phyloP scores from a whole-genome alignment of 2,329 filamentous ascomycete genomes.

The Proliferodiscus dingleyae region DNA sequence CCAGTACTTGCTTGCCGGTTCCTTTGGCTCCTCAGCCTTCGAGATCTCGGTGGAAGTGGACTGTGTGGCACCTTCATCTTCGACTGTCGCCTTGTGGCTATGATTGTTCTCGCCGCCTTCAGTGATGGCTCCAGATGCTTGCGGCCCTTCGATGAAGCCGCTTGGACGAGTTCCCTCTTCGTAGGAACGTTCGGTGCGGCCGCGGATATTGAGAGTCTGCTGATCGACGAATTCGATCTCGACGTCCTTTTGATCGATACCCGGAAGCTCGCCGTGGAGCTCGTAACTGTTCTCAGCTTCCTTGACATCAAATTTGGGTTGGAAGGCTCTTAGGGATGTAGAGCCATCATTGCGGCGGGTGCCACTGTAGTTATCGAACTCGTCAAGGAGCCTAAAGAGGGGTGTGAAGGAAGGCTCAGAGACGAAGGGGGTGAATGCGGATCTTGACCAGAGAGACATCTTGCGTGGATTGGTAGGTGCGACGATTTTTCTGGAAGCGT shows the following conservation, averaged over 20 bases:
- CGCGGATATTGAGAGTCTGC: slow-evolving; percentile 67
- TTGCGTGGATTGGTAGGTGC: slow-evolving; percentile 33
- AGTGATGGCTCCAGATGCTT: slow-evolving; percentile 36
- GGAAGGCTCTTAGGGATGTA: slow-evolving; percentile 47
- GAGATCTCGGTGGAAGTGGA: background rate
- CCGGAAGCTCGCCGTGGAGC: slow-evolving; percentile 75
- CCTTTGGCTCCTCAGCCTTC: slow-evolving; percentile 26
- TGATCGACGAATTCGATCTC: slow-evolving; percentile 74
- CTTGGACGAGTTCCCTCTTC: slow-evolving; percentile 43
- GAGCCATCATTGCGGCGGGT: slow-evolving; percentile 6
- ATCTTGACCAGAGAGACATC: slow-evolving; percentile 58
- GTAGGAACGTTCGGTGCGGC: slow-evolving; percentile 60
- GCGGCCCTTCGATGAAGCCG: slow-evolving; percentile 42
- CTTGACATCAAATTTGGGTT: slow-evolving; percentile 73
- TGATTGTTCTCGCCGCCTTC: slow-evolving; percentile 40
- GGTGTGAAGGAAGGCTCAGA: slow-evolving; percentile 44
- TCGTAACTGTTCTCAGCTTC: slow-evolving; percentile 66
- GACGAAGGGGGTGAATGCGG: slow-evolving; percentile 37
- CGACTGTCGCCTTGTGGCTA: slow-evolving; percentile 56
- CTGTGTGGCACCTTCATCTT: slow-evolving; percentile 35
- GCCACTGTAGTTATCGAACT: slow-evolving; percentile 53
- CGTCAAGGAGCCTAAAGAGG: slow-evolving; percentile 60
- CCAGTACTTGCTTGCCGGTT: slow-evolving; percentile 59
- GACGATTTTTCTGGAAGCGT: slow-evolving; percentile 9
- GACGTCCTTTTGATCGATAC: slow-evolving; percentile 68